Evolutionary conservation across 1,284 basidiomycete species (phyloP).

Genomic region (Austroboletus niveus): DNA sequence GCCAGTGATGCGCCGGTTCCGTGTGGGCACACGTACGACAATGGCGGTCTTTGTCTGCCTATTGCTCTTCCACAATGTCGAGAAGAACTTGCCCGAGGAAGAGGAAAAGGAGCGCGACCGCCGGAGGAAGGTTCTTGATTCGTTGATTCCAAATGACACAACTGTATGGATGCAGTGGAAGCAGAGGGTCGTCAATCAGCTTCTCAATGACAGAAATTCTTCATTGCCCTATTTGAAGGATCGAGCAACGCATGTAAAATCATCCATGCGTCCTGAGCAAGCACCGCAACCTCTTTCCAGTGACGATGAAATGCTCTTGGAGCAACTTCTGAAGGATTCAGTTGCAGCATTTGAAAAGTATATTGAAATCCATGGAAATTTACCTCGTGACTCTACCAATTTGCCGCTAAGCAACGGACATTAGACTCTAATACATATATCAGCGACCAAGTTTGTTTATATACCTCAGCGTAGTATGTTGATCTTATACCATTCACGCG

Average conservation of each 20-base stretch:
- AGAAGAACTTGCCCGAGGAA: background rate
- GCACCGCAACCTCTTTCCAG: too few relatives aligned
- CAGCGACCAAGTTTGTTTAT: too few relatives aligned
- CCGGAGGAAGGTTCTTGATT: background rate
- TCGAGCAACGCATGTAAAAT: too few relatives aligned
- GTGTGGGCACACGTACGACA: slow-evolving; percentile 11
- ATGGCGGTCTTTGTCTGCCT: slow-evolving; percentile 21
- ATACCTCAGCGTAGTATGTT: too few relatives aligned
- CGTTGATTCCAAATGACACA: slow-evolving; percentile 18
- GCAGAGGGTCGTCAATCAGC: slow-evolving; percentile 15
- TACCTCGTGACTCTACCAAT: slow-evolving; percentile 10
- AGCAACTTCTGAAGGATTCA: slow-evolving; percentile 15
- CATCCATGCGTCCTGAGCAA: too few relatives aligned
- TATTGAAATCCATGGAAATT: background rate
- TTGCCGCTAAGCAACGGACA: background rate
- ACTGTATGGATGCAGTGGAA: slow-evolving; percentile 26
- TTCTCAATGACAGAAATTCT: background rate
- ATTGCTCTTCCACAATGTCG: slow-evolving; percentile 15
- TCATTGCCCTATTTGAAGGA: too few relatives aligned
- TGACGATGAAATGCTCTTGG: slow-evolving; percentile 11
- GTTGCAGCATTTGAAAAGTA: slow-evolving; percentile 16
- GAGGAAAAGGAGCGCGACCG: background rate
- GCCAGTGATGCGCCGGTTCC: slow-evolving; percentile 12
- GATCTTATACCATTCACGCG: too few relatives aligned
- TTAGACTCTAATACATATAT: too few relatives aligned